Evolutionary conservation across 768 basidiomycete species (phyloP), one percentile per base, ranked within the genome.

Genomic region (Lactarius hatsudake): DNA sequence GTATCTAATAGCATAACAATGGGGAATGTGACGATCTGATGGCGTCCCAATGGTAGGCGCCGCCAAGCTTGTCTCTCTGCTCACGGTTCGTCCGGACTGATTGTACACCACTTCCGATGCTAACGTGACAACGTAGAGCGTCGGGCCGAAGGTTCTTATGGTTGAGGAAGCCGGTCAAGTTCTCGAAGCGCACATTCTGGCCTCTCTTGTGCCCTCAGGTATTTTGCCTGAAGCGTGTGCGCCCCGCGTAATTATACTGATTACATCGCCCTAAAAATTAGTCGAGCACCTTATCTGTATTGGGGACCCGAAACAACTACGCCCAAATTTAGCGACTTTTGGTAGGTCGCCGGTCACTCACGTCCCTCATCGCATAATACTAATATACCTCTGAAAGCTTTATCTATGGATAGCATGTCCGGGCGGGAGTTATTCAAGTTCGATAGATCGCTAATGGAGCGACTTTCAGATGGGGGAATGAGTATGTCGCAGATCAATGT

Each of bases 151-250:
- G 40, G 83, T 91, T 0, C 73, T 91, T 55, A 76, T 93, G 59
- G 87, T 93, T 0, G 90, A 93, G 74, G 91, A 93, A 73, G 91
- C 91, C 0, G 91, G 91, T 0, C 91, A 93, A 75, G 88, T 92
- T 1, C 80, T 93, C 36, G 91, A 93, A 75, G 87, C 91, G 3
- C 91, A 93, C 69, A 81, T 92, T 20, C 74, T 92, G 7, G 84
- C 83, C 3, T 83, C 81, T 43, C 78, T 91, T 1, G 88, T 89
- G 1, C 81, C 82, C 0, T 84, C 66, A 66, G 73, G 73, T 68
- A 43, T 18, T 34, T 34, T 34, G 26, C 54, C 26, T 18, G 0
- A 42, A 23, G 36, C 12, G 7, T 17, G 2, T 18, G 26, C 18
- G 2, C 3, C 30, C 58, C 36, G 13, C 32, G n/a, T 55, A 26